Conservation (phyloP, 2,329 filamentous ascomycete species). For the Sporothrix globosa region DNA sequence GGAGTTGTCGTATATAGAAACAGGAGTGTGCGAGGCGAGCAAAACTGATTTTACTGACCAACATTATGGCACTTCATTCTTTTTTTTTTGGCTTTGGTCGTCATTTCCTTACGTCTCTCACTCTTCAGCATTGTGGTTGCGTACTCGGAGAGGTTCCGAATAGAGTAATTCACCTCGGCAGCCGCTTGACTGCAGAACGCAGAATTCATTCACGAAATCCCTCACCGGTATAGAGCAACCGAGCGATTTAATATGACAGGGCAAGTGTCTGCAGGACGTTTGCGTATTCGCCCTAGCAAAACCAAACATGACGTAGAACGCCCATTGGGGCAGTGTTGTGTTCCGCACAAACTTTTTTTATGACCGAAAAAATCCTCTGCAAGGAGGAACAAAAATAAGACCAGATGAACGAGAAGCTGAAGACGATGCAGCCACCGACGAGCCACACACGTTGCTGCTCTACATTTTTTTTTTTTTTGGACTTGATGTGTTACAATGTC, state of each 20-base stretch:
- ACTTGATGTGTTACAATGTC: neutral
- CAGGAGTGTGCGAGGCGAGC: neutral
- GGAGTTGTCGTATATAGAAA: neutral
- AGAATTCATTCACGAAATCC: constrained; percentile 2
- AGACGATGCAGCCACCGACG: constrained; percentile 12
- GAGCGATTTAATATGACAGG: neutral
- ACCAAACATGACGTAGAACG: constrained; percentile 7
- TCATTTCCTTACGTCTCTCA: neutral
- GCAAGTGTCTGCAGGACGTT: neutral
- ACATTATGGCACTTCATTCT: constrained; percentile 12
- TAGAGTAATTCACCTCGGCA: neutral
- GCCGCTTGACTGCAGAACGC: neutral
- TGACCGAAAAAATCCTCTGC: neutral
- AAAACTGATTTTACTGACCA: constrained; percentile 7
- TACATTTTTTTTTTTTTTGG: neutral
- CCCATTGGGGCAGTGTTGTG: constrained; percentile 1
- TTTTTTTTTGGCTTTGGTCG: too few relatives aligned
- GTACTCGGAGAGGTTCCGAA: neutral
- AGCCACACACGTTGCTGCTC: neutral
- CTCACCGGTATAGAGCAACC: neutral
- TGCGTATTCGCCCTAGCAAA: constrained; percentile 1
- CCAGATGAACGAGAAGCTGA: neutral
- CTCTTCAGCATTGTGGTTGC: neutral
- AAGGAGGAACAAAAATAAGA: neutral
- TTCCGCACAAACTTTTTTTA: neutral